Conservation (phyloP, 352 stramenopile genomes). For the Aphanomyces euteiches region DNA sequence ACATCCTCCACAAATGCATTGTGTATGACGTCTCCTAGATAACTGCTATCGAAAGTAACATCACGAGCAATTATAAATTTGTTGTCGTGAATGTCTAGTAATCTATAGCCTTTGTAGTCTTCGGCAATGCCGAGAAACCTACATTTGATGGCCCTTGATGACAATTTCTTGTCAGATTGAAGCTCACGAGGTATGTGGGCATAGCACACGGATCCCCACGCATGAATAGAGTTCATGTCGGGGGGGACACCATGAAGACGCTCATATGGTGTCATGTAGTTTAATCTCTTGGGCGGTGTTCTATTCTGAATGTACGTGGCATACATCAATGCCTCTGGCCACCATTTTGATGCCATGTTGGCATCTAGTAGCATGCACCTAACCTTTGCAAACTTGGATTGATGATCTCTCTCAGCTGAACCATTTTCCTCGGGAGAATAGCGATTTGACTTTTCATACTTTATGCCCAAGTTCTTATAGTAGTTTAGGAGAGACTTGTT, state of each 20-base stretch:
- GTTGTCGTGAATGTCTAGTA: background rate
- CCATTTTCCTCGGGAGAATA: too few species aligned
- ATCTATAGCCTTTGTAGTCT: constrained; percentile 2
- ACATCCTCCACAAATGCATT: background rate
- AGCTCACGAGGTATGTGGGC: background rate
- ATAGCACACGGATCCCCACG: background rate
- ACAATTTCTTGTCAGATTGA: background rate
- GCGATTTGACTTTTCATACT: too few species aligned
- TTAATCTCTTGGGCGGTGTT: background rate
- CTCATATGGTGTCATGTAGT: background rate
- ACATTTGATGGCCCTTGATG: background rate
- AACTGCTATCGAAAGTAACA: background rate
- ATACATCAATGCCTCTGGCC: background rate
- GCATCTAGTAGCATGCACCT: too few species aligned
- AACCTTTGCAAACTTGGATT: too few species aligned
- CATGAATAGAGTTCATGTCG: background rate
- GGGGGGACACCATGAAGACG: background rate
- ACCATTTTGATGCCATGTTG: background rate
- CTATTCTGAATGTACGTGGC: constrained; percentile 2
- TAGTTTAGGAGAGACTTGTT: too few species aligned
- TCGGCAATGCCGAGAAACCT: background rate
- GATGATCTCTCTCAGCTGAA: too few species aligned
- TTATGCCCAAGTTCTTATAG: too few species aligned
- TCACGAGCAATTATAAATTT: background rate
- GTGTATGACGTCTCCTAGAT: background rate